Evolutionary conservation across 257 asterid species (phyloP), one percentile per base, ranked within the genome.

Genomic region (Catharanthus roseus): DNA sequence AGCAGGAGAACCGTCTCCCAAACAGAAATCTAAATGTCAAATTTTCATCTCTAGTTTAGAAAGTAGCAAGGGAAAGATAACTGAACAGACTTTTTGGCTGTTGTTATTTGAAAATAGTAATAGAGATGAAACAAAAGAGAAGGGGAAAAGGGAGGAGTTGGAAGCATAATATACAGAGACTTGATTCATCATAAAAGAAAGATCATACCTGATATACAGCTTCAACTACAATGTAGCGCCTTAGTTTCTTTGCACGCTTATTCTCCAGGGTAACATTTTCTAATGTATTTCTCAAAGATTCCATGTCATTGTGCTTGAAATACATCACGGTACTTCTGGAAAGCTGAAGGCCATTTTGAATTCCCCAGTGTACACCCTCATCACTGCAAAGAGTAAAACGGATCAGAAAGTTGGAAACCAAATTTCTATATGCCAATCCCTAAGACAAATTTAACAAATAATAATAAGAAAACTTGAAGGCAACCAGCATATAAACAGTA

Each of bases 301-400:
- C 86, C 87, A 89, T 84, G 76, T 90, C 85, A 65, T 93, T 93
- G 85, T 93, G 98, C 80, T 89, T 91, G 86, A 90, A 93, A 78
- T 86, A 91, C 47, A 86, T 73, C 74, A 90, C 82, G 18, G 97
- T 93, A 83, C 98, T 93, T 84, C 98, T 86, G 50, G 98, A 93
- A 71, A 93, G 96, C 71, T 90, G 95, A 75, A 93, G 96, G 47
- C 98, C 98, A 78, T 93, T 90, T 81, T 93, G 98, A 77, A 92
- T 90, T 75, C 90, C 95, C 97, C 98, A 92, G 80, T 92, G 96
- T 67, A 93, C 96, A 29, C 99, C 99, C 80, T 93, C 99, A 66
- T 93, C 99, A 72, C 99, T 93, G 77, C 41, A n/a, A 77, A 82
- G 67, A 75, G 76, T 44, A 78, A 65, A 47, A 73, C 39, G 60